These are phyloP conservation scores for Phytopythium aichiense DNA, from an alignment of 352 stramenopile species.

Conservation along the genomic window DNA sequence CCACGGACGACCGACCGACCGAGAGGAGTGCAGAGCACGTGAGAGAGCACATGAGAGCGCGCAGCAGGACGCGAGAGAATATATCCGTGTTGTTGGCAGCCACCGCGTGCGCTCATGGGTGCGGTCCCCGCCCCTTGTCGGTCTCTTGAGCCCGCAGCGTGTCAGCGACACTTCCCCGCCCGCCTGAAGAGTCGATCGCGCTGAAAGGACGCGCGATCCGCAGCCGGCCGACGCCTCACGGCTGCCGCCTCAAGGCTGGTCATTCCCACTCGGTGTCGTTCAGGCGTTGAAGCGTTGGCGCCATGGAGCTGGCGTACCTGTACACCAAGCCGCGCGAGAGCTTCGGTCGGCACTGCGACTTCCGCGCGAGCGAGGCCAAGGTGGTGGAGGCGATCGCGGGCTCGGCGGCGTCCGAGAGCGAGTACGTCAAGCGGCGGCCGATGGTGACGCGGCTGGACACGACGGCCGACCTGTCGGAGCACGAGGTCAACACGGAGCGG, in stretches of 20 bases:
- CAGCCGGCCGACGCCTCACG: no score
- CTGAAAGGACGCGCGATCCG: no score
- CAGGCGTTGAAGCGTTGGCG: no score
- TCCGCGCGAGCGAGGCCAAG: conserved; percentile 86
- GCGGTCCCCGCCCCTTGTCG: no score
- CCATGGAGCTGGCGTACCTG: conserved; percentile 86
- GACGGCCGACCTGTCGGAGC: conserved; percentile 88
- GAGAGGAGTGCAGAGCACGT: no score
- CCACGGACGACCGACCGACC: no score
- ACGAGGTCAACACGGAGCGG: conserved; percentile 93
- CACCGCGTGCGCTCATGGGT: neutral
- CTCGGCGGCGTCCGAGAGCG: conserved; percentile 81
- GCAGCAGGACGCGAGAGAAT: neutral
- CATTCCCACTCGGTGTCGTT: no score
- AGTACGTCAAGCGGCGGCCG: conserved; percentile 88
- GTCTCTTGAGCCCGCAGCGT: no score
- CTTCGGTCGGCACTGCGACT: conserved; percentile 92
- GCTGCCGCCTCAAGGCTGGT: no score
- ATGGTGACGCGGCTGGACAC: conserved; percentile 88
- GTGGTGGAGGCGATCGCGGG: conserved; percentile 87
- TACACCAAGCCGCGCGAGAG: conserved; percentile 90
- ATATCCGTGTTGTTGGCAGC: neutral
- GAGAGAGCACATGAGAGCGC: no score
- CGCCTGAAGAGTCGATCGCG: no score
- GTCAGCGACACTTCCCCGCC: no score